Conservation (phyloP, 1,284 basidiomycete genomes). For the Moniliella sp. region DNA sequence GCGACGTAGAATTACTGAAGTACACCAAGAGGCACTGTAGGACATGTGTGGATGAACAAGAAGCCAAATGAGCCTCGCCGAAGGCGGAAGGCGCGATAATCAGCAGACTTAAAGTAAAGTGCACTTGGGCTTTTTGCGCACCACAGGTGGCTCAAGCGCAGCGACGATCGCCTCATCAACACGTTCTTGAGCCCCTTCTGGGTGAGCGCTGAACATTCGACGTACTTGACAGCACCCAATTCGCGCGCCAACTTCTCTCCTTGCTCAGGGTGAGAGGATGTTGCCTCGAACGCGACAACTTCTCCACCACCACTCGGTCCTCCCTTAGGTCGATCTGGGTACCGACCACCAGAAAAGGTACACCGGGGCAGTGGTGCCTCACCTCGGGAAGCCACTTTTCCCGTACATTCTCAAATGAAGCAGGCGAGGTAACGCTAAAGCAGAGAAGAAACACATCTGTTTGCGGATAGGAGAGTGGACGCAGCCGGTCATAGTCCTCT, state of each 20-base stretch:
- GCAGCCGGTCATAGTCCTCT: conserved; percentile 78
- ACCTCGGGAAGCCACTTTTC: conserved; percentile 99
- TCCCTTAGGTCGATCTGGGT: conserved; percentile 94
- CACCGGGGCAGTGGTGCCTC: conserved; percentile 97
- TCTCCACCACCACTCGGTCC: conserved; percentile 76
- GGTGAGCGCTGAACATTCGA: conserved; percentile 93
- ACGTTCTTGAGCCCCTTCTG: conserved; percentile 99
- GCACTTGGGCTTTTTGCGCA: conserved; percentile 58
- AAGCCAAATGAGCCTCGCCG: no score
- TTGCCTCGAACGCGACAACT: conserved; percentile 85
- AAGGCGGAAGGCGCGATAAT: no score
- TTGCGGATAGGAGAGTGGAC: conserved; percentile 76
- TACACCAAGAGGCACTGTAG: no score
- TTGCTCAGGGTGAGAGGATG: conserved; percentile 70
- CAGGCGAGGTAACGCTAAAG: conserved; percentile 75
- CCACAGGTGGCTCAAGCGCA: conserved; percentile 80
- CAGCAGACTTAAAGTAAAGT: no score
- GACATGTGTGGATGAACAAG: no score
- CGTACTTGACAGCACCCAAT: conserved; percentile 91
- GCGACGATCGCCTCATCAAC: conserved; percentile 98
- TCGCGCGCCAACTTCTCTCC: conserved; percentile 84
- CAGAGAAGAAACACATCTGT: conserved; percentile 47
- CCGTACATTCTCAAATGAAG: conserved; percentile 98
- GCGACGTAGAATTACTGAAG: no score
- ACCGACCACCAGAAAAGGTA: conserved; percentile 92